These are phyloP conservation scores for Tephrocybe sp. DNA, from an alignment of 768 basidiomycete genomes.

Conservation along the genomic window DNA sequence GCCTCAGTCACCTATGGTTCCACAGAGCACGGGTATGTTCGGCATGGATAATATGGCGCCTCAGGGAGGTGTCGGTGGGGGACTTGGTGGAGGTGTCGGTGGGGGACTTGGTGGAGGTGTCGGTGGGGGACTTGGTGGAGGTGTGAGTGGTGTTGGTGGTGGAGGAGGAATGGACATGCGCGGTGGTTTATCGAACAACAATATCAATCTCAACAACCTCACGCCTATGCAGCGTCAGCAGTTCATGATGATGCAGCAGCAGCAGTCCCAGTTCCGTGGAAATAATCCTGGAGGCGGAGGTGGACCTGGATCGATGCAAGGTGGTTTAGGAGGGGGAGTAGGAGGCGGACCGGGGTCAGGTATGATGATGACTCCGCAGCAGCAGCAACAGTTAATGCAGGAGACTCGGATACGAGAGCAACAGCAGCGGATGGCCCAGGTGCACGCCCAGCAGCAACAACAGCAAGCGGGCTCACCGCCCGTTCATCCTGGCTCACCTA, in stretches of 20 bases:
- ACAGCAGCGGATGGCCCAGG: constrained; percentile 7
- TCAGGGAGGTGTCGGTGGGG: constrained; percentile 16
- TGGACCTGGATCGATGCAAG: background rate
- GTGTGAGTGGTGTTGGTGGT: constrained; percentile 25
- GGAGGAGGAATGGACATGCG: constrained; percentile 20
- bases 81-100: constrained; percentile 12
- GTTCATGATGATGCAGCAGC: constrained; percentile 39
- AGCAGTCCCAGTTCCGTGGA: constrained; percentile 26
- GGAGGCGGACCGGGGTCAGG: constrained; percentile 6
- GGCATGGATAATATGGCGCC: constrained; percentile 20
- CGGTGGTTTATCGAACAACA: constrained; percentile 15
- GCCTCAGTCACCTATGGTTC: constrained; percentile 17
- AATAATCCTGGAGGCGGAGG: constrained; percentile 6
- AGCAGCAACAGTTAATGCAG: constrained; percentile 31
- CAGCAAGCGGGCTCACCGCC: constrained; percentile 38
- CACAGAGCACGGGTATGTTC: constrained; percentile 17
- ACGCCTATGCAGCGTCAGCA: constrained; percentile 42
- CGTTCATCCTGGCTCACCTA: constrained; percentile 40
- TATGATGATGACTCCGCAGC: constrained; percentile 23
- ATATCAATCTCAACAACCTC: constrained; percentile 27
- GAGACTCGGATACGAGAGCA: constrained; percentile 15
- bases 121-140: constrained; percentile 13
- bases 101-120: constrained; percentile 18
- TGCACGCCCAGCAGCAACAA: constrained; percentile 28
- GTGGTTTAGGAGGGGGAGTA: background rate